Evolutionary conservation across 2,329 filamentous ascomycete genomes (phyloP), one percentile per base, ranked within the genome.

Genomic region (Beauveria varroae): DNA sequence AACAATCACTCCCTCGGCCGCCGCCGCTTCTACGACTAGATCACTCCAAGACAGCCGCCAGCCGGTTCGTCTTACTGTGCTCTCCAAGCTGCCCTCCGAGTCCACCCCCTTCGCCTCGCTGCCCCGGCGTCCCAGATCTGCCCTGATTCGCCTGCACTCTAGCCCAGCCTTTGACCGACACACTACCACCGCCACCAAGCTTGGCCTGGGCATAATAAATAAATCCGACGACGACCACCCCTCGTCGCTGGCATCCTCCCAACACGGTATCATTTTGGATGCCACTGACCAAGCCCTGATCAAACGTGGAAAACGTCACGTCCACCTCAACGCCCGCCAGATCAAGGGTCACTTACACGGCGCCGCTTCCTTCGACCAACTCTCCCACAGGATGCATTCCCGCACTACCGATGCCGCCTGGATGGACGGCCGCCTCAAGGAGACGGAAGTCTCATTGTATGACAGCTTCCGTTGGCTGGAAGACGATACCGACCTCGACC

Each of bases 381-480:
- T 61, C 4, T 54, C 67, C 46, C 66, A 65, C 44, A 70, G 61
- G 37, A 72, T 73, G 66, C 66, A 67, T 26, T 63, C 65, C 5
- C 65, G 64, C 14, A 62, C 66, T 20, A 57, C 57, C 22, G 66
- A 69, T 26, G 64, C 65, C 56, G 54, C 63, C 26, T 60, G 53
- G 28, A 55, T 57, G 26, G 63, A 62, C 22, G 56, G 65, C 26
- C 67, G 66, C 37, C 64, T 64, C 5, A 67, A 66, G 47, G 62
- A 63, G 34, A 69, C 81, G 66, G 74, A 81, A 41, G 79, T 83
- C 56, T 81, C 82, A 1, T 77, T 89, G 62, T 83, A 85, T 55
- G 85, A 91, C 64, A 87, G 81, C 69, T 88, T 91, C 66, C 81
- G 86, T 54, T 91, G 88, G 87, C 76, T 91, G 28, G 88, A 92